phyloP scores from a whole-genome alignment of 2,329 filamentous ascomycete species.

The Fusarium avenaceum region DNA sequence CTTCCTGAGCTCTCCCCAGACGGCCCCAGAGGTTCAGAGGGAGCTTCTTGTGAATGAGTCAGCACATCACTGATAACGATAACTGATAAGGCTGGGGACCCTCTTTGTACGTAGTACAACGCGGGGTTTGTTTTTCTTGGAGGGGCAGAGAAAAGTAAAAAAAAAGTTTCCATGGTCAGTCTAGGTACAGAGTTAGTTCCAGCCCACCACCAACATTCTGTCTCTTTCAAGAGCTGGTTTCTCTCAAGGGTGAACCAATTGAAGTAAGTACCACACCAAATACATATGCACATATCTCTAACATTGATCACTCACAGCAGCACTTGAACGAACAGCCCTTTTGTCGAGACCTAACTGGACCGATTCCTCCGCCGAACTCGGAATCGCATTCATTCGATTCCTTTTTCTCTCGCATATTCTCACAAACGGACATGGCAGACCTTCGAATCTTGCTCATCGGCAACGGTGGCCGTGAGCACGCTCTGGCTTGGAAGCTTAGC shows the following conservation, averaged over 20 bases:
- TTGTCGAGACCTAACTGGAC: conserved; percentile 14
- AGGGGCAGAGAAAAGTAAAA: conserved; percentile 30
- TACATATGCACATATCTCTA: neutral
- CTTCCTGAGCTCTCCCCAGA: conserved; percentile 17
- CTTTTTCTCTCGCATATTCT: conserved; percentile 20
- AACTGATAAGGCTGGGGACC: conserved; percentile 12
- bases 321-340: conserved; percentile 18
- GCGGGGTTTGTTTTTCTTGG: conserved; percentile 22
- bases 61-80: conserved; percentile 19
- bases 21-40: neutral
- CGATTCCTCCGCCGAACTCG: conserved; percentile 37
- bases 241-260: conserved; percentile 42
- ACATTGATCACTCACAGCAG: conserved; percentile 11
- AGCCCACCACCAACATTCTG: conserved; percentile 30
- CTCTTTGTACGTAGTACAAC: neutral
- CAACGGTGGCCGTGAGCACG: conserved; percentile 94
- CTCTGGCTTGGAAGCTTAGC: conserved; percentile 92
- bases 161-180: conserved; percentile 6
- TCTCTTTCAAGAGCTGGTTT: conserved; percentile 40
- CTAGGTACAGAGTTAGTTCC: conserved; percentile 23
- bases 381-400: conserved; percentile 33
- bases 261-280: conserved; percentile 1
- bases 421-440: conserved; percentile 48
- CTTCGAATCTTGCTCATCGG: conserved; percentile 87
- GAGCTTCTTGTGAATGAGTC: conserved; percentile 23